Evolutionary conservation across 2,329 filamentous ascomycete species (phyloP).

Genomic region (Fusarium nematophilum): DNA sequence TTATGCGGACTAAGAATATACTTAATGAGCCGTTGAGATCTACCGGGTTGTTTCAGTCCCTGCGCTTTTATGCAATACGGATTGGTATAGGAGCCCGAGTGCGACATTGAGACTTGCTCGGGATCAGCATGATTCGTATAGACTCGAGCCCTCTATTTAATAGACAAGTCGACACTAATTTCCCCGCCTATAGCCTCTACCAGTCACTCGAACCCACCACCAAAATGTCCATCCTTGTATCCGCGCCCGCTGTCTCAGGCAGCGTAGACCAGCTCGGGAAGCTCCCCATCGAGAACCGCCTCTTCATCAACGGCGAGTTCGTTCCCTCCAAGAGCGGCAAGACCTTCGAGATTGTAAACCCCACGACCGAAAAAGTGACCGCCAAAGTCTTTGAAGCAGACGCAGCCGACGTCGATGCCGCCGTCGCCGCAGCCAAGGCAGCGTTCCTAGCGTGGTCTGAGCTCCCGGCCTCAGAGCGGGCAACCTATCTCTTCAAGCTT

Average conservation of each 20-base stretch:
- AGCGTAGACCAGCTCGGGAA: neutral
- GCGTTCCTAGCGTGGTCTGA: slow-evolving; percentile 26
- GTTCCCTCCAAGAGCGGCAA: slow-evolving; percentile 16
- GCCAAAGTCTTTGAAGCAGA: slow-evolving; percentile 31
- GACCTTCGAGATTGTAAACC: slow-evolving; percentile 39
- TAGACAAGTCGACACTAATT: neutral
- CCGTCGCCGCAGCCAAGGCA: slow-evolving; percentile 19
- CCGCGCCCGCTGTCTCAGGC: neutral
- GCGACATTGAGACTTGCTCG: neutral
- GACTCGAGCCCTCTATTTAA: neutral
- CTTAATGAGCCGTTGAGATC: too few species aligned
- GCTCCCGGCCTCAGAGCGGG: slow-evolving; percentile 7
- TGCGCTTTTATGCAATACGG: neutral
- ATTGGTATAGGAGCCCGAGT: neutral
- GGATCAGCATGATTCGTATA: neutral
- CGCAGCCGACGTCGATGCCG: slow-evolving; percentile 19
- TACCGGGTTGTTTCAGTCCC: too few species aligned
- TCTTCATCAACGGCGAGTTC: slow-evolving; percentile 28
- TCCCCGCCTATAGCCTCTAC: neutral
- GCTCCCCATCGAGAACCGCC: neutral
- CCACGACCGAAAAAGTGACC: slow-evolving; percentile 37
- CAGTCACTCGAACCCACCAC: neutral
- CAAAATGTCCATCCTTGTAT: neutral
- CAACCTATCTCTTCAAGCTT: slow-evolving; percentile 16
- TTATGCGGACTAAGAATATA: too few species aligned